Evolutionary conservation across 306 rosid species (phyloP), one percentile per base, ranked within the genome.

Genomic region (Sophora flavescens): DNA sequence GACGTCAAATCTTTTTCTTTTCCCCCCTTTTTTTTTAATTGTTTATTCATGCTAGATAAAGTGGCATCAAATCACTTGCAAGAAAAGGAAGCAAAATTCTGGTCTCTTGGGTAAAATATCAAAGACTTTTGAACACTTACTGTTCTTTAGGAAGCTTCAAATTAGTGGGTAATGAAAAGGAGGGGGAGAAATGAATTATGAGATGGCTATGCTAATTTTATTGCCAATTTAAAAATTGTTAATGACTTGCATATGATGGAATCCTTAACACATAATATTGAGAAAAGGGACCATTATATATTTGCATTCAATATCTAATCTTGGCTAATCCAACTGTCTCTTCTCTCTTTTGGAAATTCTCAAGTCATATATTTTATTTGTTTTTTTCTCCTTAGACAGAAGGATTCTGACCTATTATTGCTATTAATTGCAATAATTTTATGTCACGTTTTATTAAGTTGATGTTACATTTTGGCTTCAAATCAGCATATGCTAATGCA

Each of bases 1-100:
- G 78, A 60, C 72, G 30, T 78, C 52, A 78, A 69, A 74, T 57
- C 81, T 85, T 69, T 22, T 22, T 22, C 22, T 22, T 22, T 22
- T 22, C 22, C 22, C 22, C 22, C 22, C n/a, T n/a, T 70, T 54
- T 32, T 17, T 73, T 74, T 26, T 7, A 65, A 45, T 71, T 71
- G 63, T 67, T 76, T 77, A 57, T 71, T 82, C 71, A 36, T 82
- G 52, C 26, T 41, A 30, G 22, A 5, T 45, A 38, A 71, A 82
- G 74, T 41, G 39, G 63, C 51, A 63, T 63, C 58, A n/a, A 81
- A 63, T 77, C 71, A 63, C 82, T 82, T 82, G 60, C 71, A 82
- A 77, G 70, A 52, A 47, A 82, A 77, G 75, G 63, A 64, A 63
- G 58, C 64, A 56, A 70, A 15, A 45, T 70, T 81, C 42, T 47